Evolutionary conservation across 2,329 filamentous ascomycete species (phyloP).

Genomic region (Talaromyces sp.): DNA sequence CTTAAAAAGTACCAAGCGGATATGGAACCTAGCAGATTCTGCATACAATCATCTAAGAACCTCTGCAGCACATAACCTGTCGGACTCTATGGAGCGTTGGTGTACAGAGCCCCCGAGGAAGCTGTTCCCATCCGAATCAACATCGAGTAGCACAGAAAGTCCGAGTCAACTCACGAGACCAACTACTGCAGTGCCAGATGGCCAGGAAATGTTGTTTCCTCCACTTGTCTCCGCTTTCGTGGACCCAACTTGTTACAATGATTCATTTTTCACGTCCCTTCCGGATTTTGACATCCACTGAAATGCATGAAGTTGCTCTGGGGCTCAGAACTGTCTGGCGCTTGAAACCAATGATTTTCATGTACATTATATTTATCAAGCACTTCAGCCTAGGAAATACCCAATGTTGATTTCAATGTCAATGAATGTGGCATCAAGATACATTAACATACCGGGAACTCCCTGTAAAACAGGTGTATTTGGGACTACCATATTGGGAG

Average conservation of each 20-base stretch:
- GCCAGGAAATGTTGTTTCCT: conserved; percentile 30
- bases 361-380: too few relatives aligned
- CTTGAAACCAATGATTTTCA: too few relatives aligned
- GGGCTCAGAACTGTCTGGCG: too few relatives aligned
- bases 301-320: neutral
- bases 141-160: conserved; percentile 21
- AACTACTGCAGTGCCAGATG: conserved; percentile 21
- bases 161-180: conserved; percentile 16
- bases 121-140: conserved; percentile 22
- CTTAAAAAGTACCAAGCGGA: conserved; percentile 34
- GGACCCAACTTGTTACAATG: conserved; percentile 35
- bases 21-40: conserved; percentile 33
- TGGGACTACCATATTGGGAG: too few relatives aligned
- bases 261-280: conserved; percentile 32
- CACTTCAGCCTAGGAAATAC: too few relatives aligned
- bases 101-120: conserved; percentile 29
- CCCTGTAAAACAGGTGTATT: too few relatives aligned
- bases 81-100: conserved; percentile 32
- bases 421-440: too few relatives aligned
- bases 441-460: too few relatives aligned
- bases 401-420: too few relatives aligned
- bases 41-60: conserved; percentile 32
- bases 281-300: conserved; percentile 30
- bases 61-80: conserved; percentile 32
- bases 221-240: conserved; percentile 31